Evolutionary conservation across 257 asterid genomes (phyloP), one percentile per base, ranked within the genome.

Genomic region (Cruciata laevipes): DNA sequence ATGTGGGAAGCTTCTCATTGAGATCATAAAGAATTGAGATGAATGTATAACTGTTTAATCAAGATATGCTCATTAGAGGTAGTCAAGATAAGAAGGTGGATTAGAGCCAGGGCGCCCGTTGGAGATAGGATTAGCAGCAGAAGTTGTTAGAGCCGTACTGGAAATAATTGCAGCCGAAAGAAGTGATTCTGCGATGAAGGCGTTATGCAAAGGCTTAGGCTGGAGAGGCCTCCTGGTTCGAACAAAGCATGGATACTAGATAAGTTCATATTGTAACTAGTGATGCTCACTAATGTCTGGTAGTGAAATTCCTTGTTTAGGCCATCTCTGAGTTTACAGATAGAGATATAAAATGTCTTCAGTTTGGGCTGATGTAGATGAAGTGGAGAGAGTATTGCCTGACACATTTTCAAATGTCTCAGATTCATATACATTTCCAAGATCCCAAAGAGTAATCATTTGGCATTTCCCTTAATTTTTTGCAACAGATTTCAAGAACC

Each of bases 31-130:
- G 66, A 79, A 86, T 72, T 80, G 24, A 65, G 87, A 78, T 69
- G 76, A 75, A 73, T 70, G 75, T 49, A 35, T 37, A 73, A 90
- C 30, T 27, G 30, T 27, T 64, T 92, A 73, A 92, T 69, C 74
- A 70, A 44, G 85, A 44, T 78, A 97, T 87, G 70, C 86, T 89
- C 63, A 67, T 87, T 67, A 79, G 82, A 77, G 97, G 98, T 92
- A 81, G 20, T 83, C 47, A 62, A 59, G 7, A 23, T 31, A 30
- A 18, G 77, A 73, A 75, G 87, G 87, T 8, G 84, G 84, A 66
- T 84, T 79, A 64, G 84, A 75, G 79, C 63, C 66, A 73, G 85
- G 87, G 21, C 74, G 75, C 20, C 80, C 80, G 7, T 74, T 83
- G 21, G 77, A 75, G 68, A 80, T 71, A 17, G 85, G 87, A 12